phyloP scores from a whole-genome alignment of 495 filamentous ascomycete genomes.

The Lasiosphaeriaceae sp. region DNA sequence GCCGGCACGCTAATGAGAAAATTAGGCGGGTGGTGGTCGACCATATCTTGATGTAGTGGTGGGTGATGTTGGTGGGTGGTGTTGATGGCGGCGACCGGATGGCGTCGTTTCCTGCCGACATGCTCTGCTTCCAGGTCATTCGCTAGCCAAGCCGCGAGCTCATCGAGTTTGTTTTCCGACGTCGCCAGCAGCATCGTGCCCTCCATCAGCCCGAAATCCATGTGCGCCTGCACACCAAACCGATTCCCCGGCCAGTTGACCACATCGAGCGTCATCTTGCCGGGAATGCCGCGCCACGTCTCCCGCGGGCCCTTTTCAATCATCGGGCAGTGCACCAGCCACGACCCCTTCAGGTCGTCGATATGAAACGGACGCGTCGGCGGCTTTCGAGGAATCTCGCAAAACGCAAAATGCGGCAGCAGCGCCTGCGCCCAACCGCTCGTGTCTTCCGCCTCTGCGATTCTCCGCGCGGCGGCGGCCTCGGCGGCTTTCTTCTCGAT shows the following conservation, averaged over 20 bases:
- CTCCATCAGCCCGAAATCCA: background rate
- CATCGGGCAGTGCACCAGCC: constrained; percentile 5
- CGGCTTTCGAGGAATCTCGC: background rate
- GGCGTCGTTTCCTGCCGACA: no score
- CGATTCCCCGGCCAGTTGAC: background rate
- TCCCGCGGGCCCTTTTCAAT: background rate
- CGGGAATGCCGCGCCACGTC: background rate
- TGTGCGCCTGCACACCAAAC: background rate
- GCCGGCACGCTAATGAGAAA: no score
- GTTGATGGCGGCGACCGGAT: no score
- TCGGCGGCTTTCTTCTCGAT: no score
- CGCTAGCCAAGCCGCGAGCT: background rate
- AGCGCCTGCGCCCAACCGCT: background rate
- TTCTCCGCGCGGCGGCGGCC: background rate
- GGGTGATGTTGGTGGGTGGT: no score
- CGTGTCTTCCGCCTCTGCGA: background rate
- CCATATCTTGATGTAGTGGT: no score
- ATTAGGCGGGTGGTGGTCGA: no score
- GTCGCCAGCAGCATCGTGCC: constrained; percentile 4
- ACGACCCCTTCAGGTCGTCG: constrained; percentile 1
- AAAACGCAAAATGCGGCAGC: background rate
- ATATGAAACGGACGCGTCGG: background rate
- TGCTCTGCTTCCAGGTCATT: background rate
- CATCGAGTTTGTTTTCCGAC: background rate
- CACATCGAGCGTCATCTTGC: no score